Conservation (phyloP, 1,284 basidiomycete genomes). For the Salmacisia buchloeana region DNA sequence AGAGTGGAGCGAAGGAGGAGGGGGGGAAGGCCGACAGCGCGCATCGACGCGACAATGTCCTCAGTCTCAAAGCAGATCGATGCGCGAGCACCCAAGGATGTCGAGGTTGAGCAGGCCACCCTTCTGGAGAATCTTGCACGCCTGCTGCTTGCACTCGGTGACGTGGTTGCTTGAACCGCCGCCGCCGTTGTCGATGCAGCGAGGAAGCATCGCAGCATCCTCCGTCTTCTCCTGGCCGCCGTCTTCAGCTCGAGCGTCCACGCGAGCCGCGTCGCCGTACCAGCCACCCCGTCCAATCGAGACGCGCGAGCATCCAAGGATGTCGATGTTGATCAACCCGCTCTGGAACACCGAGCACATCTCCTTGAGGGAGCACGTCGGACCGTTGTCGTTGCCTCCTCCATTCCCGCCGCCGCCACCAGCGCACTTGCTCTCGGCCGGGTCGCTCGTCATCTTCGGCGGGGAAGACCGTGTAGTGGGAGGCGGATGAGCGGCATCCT, state of each 20-base stretch:
- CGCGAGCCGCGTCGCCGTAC: not conserved
- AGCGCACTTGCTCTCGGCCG: too few relatives aligned
- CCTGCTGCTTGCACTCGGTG: not conserved
- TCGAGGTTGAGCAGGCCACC: not conserved
- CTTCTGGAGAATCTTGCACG: not conserved
- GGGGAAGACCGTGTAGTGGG: not conserved
- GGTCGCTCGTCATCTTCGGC: too few relatives aligned
- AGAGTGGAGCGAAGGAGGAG: too few relatives aligned
- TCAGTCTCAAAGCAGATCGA: too few relatives aligned
- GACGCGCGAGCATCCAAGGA: not conserved
- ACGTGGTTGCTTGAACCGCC: not conserved
- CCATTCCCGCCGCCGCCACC: too few relatives aligned
- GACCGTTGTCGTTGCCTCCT: not conserved
- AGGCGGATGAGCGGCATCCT: not conserved
- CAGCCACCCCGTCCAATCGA: not conserved
- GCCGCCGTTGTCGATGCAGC: too few relatives aligned
- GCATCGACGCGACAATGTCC: too few relatives aligned
- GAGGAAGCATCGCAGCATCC: not conserved
- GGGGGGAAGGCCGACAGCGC: too few relatives aligned
- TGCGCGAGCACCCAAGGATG: not conserved
- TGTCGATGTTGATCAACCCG: slow-evolving; percentile 6
- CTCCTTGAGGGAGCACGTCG: not conserved
- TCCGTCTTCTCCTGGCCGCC: too few relatives aligned
- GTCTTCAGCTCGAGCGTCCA: too few relatives aligned
- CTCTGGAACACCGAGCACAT: not conserved